Base-by-base conservation (phyloP, 1,139 yeast genomes). In the Diutina catenulata region DNA sequence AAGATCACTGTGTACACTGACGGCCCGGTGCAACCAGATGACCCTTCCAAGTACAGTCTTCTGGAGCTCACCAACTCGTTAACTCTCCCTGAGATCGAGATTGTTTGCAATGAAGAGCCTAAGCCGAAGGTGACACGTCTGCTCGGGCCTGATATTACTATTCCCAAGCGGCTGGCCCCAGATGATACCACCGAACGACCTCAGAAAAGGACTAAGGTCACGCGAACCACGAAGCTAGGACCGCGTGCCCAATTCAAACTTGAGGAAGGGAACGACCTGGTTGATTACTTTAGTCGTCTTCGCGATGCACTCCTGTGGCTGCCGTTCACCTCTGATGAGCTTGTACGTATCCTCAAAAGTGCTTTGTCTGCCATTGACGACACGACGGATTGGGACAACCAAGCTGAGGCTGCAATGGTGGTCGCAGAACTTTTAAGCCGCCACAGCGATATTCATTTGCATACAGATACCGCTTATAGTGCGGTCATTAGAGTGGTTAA, bases 311-410 rank as follows among this genome's bases (percentile, higher is more conserved):
- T 21, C 21, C 19, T 10, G 6, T n/a, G 8, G 11, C 18, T 13
- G 10, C 7, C 4, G 9, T 31, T 13, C 9, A 14, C n/a, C 9
- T 8, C 21, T 20, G 24, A 8, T 21, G 35, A 31, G 19, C 24
- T 31, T 14, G 14, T 21, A 31, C 35, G 25, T 16, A 31, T 31
- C 21, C 35, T 31, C 11, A 21, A 21, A 11, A 31, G 13, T 21
- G 10, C 19, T 7, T 18, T 19, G 16, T 2, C 24, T 10, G 14
- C 21, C 25, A 21, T 31, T 21, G 23, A 31, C 13, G 35, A 31
- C 20, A 31, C 35, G n/a, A 31, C 35, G 13, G 35, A 31, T 21
- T 31, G 35, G 35, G 24, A 21, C 7, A 20, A 31, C 10, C 24
- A 19, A 5, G 35, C 35, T n/a, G 35, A 24, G 3, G 35, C 35